Evolutionary conservation across 345 rosid species (phyloP).

Genomic region (Viola odorata): DNA sequence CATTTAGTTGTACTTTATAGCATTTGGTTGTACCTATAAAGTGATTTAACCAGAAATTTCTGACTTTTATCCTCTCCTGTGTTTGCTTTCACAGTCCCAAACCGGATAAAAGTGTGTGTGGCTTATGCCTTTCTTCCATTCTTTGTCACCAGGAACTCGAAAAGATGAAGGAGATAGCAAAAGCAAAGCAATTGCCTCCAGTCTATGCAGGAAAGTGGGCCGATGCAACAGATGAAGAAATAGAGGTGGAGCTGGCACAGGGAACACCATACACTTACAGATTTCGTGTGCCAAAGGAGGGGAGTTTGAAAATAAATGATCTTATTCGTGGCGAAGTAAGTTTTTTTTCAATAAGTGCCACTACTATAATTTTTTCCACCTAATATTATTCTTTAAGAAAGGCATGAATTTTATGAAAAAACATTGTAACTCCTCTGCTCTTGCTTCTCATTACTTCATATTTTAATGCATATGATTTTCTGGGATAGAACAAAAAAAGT

Average conservation of each 20-base stretch:
- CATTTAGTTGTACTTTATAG: not conserved
- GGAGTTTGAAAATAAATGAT: conserved; percentile 72
- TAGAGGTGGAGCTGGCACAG: conserved; percentile 67
- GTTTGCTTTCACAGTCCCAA: not conserved
- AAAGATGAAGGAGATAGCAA: conserved; percentile 79
- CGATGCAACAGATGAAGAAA: conserved; percentile 54
- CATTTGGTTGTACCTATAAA: not conserved
- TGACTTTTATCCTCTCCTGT: no score
- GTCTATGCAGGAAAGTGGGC: conserved; percentile 90
- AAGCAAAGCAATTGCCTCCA: conserved; percentile 70
- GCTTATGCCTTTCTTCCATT: conserved; percentile 3
- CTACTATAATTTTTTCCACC: not conserved
- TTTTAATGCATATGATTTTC: no score
- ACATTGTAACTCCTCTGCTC: no score
- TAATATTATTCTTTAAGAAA: no score
- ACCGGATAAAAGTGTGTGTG: not conserved
- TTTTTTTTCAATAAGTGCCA: not conserved
- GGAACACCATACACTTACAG: conserved; percentile 80
- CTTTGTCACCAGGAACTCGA: conserved; percentile 66
- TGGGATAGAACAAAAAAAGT: not conserved
- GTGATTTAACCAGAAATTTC: no score
- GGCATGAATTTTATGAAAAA: no score
- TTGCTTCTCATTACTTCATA: no score
- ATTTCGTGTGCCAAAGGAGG: conserved; percentile 75
- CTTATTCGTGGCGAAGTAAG: conserved; percentile 88